A percentile compares a stretch with the other conserved stretches of the same genome.
Evolutionary conservation across 176 grass and related monocot genomes (phyloP).

Genomic region (Oryza officinalis): DNA sequence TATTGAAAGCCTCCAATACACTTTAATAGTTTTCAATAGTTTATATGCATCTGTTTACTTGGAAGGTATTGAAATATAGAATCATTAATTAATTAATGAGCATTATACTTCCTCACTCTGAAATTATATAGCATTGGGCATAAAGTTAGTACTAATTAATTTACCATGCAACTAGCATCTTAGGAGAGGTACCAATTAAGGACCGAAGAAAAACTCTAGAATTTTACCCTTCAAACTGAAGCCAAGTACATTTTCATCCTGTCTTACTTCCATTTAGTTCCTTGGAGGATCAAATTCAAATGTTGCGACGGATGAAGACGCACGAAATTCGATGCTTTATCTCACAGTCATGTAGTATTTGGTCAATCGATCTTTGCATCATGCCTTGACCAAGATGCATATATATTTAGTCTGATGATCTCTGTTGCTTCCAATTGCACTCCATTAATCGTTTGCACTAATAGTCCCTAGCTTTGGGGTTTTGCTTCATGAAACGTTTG

Average conservation of each 20-base stretch:
- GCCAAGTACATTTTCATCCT: neutral
- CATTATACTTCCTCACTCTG: neutral
- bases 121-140: neutral
- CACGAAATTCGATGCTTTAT: neutral
- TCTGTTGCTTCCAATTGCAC: conserved; percentile 14
- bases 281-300: conserved; percentile 18
- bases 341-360: neutral
- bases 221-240: neutral
- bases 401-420: neutral
- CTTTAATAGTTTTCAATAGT: neutral
- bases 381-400: conserved; percentile 25
- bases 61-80: neutral
- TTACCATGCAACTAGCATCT: neutral
- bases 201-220: neutral
- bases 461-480: conserved; percentile 7
- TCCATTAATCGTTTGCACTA: neutral
- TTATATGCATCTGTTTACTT: neutral
- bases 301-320: neutral
- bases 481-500: conserved; percentile 9
- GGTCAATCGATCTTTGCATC: conserved; percentile 2
- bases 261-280: neutral
- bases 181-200: neutral
- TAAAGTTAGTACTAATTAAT: neutral
- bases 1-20: no score
- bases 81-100: neutral